Base-by-base conservation (phyloP, 148 eudicot genomes). In the Diospyros lotus region DNA sequence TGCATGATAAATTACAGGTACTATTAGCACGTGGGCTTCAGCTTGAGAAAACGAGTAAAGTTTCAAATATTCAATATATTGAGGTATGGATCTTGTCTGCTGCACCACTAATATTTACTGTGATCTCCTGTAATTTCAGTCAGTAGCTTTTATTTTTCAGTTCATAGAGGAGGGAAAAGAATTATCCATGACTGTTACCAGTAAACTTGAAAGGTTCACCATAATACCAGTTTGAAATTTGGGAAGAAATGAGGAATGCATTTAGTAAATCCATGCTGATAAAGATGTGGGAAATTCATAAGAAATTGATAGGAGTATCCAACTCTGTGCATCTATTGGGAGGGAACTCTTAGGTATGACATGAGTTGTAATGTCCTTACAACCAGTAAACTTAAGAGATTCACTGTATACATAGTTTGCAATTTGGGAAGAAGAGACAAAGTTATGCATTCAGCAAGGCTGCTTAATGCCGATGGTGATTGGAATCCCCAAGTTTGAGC, bases 1-100 rank as follows among this genome's bases (percentile, higher is more conserved):
- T 45, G 12, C 13, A 18, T 66, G 15, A 40, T 71, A 17, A 38
- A 48, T 61, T 76, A 72, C 84, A 87, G 90, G 69, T 83, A 71
- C 54, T 85, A 48, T 74, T 81, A 66, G 85, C 90, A 41, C 88
- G 86, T 67, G 88, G 86, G 59, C 83, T 87, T 73, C 86, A 87
- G 83, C 86, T 87, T 65, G 90, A 87, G 74, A 85, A 84, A 81
- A 82, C 90, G 68, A 82, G 90, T 77, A 87, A 81, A 79, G 83
- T 75, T 72, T 69, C 80, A 66, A 87, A 87, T 79, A 69, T 87
- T 63, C 83, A 38, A 60, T 87, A 80, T 64, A 28, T 81, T 72
- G 90, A 83, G 90, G 90, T 87, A 70, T 51, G 17, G 53, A 42
- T 66, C n/a, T 50, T 61, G 62, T n/a, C 55, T 73, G 61, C 43